These are phyloP conservation scores for Blastocystis sp. DNA, from an alignment of 352 stramenopile genomes.

Conservation along the genomic window DNA sequence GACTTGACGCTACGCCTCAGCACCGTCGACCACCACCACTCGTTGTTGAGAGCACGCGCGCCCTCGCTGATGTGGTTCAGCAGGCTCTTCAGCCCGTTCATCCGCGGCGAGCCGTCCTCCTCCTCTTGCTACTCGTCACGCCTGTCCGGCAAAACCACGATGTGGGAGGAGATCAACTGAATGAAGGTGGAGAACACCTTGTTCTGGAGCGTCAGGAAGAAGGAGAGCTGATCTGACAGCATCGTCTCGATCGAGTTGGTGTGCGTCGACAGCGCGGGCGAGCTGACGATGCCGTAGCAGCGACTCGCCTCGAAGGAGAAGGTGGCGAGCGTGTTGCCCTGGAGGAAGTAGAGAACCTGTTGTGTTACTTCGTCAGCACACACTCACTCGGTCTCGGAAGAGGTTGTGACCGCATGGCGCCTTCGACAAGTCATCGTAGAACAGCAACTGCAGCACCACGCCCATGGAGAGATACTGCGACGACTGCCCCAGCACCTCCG, in stretches of 20 bases:
- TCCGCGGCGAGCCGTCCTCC: slow-evolving; percentile 24
- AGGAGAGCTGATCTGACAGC: background rate
- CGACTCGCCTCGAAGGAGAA: background rate
- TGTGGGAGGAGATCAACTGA: slow-evolving; percentile 20
- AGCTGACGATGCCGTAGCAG: slow-evolving; percentile 38
- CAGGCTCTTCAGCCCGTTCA: slow-evolving; percentile 26
- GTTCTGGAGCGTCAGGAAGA: slow-evolving; percentile 18
- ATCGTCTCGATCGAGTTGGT: background rate
- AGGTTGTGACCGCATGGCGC: slow-evolving; percentile 43
- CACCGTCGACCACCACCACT: background rate
- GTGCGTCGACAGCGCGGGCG: slow-evolving; percentile 17
- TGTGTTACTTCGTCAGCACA: background rate
- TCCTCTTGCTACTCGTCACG: slow-evolving; percentile 57
- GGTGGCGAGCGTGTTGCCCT: slow-evolving; percentile 40
- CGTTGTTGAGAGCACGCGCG: slow-evolving; percentile 55
- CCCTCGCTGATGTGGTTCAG: slow-evolving; percentile 68
- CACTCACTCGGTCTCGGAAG: slow-evolving; percentile 16
- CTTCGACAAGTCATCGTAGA: slow-evolving; percentile 8
- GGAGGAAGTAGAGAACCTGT: slow-evolving; percentile 42
- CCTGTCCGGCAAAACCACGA: background rate
- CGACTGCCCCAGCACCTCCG: slow-evolving; percentile 13
- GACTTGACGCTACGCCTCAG: slow-evolving; percentile 33
- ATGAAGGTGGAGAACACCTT: slow-evolving; percentile 58
- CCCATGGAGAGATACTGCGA: slow-evolving; percentile 31
- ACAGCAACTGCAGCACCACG: slow-evolving; percentile 53